These are phyloP conservation scores for Cutaneotrichosporon mucoides DNA, from an alignment of 1,284 basidiomycete genomes.

Conservation along the genomic window DNA sequence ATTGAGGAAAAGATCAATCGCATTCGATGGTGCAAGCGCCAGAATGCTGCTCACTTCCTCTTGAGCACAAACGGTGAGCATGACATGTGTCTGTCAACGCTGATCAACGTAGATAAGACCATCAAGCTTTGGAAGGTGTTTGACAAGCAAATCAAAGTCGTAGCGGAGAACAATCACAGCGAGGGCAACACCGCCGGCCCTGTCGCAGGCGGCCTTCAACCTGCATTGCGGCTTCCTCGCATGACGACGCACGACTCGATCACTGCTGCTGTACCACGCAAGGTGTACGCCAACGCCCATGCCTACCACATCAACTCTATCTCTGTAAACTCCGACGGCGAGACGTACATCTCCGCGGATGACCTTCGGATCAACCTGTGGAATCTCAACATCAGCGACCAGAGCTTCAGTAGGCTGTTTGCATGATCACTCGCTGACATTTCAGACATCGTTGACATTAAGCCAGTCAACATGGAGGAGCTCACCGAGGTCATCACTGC, in stretches of 20 bases:
- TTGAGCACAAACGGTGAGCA: conserved; percentile 85
- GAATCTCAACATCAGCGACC: conserved; percentile 98
- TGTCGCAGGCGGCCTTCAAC: conserved; percentile 56
- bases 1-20: conserved; percentile 99
- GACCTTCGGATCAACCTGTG: conserved; percentile 96
- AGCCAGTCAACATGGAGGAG: conserved; percentile 99
- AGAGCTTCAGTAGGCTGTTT: conserved; percentile 85
- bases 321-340: conserved; percentile 97
- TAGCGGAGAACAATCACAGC: conserved; percentile 92
- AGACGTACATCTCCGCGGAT: conserved; percentile 98
- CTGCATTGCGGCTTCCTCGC: conserved; percentile 71
- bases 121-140: conserved; percentile 99
- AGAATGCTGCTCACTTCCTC: conserved; percentile 95
- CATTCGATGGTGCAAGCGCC: conserved; percentile 99
- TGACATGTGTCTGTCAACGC: too few species aligned
- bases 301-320: conserved; percentile 99
- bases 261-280: conserved; percentile 95
- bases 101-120: conserved; percentile 75
- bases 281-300: conserved; percentile 98
- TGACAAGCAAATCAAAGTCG: conserved; percentile 93
- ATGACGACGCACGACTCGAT: conserved; percentile 96
- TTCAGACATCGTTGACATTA: conserved; percentile 98
- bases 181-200: conserved; percentile 58
- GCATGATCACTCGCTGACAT: not conserved
- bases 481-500: conserved; percentile 99